Conservation (phyloP, 2,329 filamentous ascomycete genomes). For the Thielaviopsis punctulata region DNA sequence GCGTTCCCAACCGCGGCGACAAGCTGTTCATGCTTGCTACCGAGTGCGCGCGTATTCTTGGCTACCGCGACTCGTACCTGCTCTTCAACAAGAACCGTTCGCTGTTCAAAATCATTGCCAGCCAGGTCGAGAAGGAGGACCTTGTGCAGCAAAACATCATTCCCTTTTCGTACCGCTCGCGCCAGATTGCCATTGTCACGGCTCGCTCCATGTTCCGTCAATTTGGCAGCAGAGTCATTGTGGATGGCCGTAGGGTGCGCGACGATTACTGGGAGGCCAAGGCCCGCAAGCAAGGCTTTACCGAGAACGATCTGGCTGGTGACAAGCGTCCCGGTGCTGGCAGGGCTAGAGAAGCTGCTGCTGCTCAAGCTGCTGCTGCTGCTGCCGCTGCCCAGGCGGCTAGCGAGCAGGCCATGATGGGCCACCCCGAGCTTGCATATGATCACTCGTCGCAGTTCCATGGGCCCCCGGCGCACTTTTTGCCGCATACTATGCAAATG, state of each 20-base stretch:
- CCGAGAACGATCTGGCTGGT: constrained; percentile 84
- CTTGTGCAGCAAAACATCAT: constrained; percentile 87
- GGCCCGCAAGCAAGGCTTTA: constrained; percentile 92
- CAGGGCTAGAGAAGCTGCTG: constrained; percentile 66
- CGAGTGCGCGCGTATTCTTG: constrained; percentile 83
- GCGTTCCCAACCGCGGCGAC: constrained; percentile 74
- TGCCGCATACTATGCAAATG: constrained; percentile 58
- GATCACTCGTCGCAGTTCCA: constrained; percentile 54
- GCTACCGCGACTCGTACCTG: constrained; percentile 93
- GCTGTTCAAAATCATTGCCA: constrained; percentile 93
- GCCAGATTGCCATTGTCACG: constrained; percentile 95
- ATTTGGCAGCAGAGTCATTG: constrained; percentile 87
- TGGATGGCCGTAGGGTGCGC: constrained; percentile 73
- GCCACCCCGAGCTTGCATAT: constrained; percentile 78
- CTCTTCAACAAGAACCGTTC: constrained; percentile 98
- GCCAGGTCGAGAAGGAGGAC: constrained; percentile 89
- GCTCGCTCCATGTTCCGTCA: constrained; percentile 97
- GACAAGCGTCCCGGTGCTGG: constrained; percentile 89
- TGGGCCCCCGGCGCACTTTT: constrained; percentile 48
- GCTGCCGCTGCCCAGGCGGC: constrained; percentile 4
- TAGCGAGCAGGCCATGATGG: constrained; percentile 32
- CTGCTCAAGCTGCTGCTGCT: constrained; percentile 35
- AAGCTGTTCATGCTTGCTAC: constrained; percentile 98
- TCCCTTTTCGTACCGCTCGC: constrained; percentile 93
- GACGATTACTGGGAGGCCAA: constrained; percentile 99